Conservation (phyloP, 1,284 basidiomycete species). For the Apiotrichum akiyoshidainum region DNA sequence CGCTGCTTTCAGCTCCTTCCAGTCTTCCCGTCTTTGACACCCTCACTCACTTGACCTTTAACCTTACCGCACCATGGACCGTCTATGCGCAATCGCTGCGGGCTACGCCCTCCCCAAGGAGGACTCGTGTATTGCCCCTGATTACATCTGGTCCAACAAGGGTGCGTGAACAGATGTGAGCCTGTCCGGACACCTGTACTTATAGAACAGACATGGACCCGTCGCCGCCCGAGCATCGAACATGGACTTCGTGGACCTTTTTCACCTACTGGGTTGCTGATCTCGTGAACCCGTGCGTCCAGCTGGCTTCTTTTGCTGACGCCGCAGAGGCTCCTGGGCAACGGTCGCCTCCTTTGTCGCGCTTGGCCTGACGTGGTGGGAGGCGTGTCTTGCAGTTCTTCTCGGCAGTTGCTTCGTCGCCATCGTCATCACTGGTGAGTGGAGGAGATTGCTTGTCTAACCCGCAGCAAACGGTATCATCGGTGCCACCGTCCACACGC, state of each 20-base stretch:
- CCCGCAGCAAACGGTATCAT: constrained; percentile 60
- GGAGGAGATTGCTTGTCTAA: background rate
- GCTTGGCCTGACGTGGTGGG: constrained; percentile 40
- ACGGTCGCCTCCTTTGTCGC: constrained; percentile 34
- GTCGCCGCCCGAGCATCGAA: constrained; percentile 31
- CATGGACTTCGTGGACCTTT: constrained; percentile 43
- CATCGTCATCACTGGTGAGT: constrained; percentile 34
- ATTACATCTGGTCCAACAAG: constrained; percentile 41
- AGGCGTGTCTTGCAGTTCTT: constrained; percentile 34
- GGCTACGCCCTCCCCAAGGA: constrained; percentile 30
- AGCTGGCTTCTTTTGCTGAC: background rate
- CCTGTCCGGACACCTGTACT: too few relatives aligned
- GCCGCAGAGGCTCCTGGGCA: constrained; percentile 38
- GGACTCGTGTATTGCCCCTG: constrained; percentile 40
- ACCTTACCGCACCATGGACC: too few relatives aligned
- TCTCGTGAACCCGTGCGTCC: constrained; percentile 7
- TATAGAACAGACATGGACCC: constrained; percentile 48
- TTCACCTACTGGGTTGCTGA: constrained; percentile 17
- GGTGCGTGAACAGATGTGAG: too few relatives aligned
- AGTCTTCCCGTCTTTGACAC: too few relatives aligned
- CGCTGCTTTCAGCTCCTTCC: too few relatives aligned
- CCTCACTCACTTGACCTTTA: too few relatives aligned
- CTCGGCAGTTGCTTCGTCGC: constrained; percentile 32
- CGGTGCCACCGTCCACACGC: constrained; percentile 65
- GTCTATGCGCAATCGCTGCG: too few relatives aligned